Evolutionary conservation across 768 basidiomycete species (phyloP).

Genomic region (Pisolithus tinctorius): DNA sequence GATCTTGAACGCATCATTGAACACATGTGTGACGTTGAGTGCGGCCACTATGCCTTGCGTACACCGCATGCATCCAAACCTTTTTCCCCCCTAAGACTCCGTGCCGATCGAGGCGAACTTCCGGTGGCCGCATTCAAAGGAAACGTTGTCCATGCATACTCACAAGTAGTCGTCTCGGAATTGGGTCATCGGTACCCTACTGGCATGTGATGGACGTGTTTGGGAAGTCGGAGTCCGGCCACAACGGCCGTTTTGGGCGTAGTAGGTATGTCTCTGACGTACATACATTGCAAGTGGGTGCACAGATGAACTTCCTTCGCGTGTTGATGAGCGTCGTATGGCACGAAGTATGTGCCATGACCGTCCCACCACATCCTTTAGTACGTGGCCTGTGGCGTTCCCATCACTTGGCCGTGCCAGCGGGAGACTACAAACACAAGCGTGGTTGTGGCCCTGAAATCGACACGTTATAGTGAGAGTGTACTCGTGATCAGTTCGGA

Average conservation of each 20-base stretch:
- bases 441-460: too few relatives aligned
- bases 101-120: neutral
- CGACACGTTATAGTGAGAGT: too few relatives aligned
- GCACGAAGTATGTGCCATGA: too few relatives aligned
- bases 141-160: neutral
- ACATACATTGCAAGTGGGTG: neutral
- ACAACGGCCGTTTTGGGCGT: too few relatives aligned
- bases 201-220: neutral
- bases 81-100: neutral
- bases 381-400: too few relatives aligned
- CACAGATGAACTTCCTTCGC: neutral
- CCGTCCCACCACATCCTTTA: too few relatives aligned
- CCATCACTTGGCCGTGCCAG: too few relatives aligned
- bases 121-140: neutral
- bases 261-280: neutral
- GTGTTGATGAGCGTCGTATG: neutral
- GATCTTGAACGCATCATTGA: neutral
- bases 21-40: neutral
- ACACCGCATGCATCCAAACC: neutral
- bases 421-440: too few relatives aligned
- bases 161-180: neutral
- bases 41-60: neutral
- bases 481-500: neutral
- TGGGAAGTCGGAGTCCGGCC: too few relatives aligned
- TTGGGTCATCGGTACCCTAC: neutral